A percentile compares a stretch with the other conserved stretches of the same genome.
phyloP scores from a whole-genome alignment of 768 basidiomycete genomes.

The Russula brevipes region DNA sequence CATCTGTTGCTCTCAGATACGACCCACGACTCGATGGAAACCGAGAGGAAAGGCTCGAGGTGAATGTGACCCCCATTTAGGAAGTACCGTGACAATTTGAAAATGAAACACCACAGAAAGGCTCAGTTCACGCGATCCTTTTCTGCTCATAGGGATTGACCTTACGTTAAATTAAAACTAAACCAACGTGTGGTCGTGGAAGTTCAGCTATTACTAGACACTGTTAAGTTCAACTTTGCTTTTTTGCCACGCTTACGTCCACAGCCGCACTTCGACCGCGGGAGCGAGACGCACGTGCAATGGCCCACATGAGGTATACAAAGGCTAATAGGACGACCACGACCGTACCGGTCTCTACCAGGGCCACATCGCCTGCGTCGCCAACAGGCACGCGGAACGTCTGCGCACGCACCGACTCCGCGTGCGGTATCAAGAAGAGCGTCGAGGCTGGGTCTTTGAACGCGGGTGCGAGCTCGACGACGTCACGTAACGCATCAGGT shows the following conservation, averaged over 20 bases:
- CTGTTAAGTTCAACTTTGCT: neutral
- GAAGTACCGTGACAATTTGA: neutral
- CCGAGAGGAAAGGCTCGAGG: too few species aligned
- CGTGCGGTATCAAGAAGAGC: slow-evolving; percentile 8
- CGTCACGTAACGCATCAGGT: neutral
- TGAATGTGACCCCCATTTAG: neutral
- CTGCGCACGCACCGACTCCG: neutral
- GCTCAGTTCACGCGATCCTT: neutral
- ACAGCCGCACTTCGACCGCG: neutral
- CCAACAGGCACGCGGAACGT: slow-evolving; percentile 16
- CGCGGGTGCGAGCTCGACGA: slow-evolving; percentile 3
- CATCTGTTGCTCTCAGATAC: neutral
- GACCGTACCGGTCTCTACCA: slow-evolving; percentile 12
- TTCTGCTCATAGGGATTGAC: too few species aligned
- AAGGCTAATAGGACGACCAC: neutral
- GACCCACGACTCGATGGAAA: too few species aligned
- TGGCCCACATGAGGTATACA: slow-evolving; percentile 2
- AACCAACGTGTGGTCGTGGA: too few species aligned
- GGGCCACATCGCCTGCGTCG: neutral
- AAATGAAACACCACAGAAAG: neutral
- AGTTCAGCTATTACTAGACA: too few species aligned
- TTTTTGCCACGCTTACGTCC: neutral
- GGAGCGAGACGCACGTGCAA: neutral
- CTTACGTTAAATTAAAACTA: too few species aligned
- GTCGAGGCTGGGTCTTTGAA: neutral